A percentile compares a stretch with the other conserved stretches of the same genome.
Conservation (phyloP, 257 asterid species). For the Petrea volubilis region DNA sequence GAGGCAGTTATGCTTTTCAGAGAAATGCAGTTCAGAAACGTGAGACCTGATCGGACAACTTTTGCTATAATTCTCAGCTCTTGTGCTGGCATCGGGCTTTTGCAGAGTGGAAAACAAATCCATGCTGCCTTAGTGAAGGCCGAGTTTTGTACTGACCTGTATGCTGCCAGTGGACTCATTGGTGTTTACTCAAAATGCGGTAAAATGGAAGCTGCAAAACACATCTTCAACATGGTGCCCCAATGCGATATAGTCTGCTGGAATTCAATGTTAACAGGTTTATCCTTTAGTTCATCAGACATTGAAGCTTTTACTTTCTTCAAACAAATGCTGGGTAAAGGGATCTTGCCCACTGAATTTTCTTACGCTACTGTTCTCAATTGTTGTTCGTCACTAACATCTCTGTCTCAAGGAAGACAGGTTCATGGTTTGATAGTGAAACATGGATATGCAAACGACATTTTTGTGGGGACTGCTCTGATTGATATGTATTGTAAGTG, state of each 20-base stretch:
- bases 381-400: slow-evolving; percentile 54
- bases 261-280: slow-evolving; percentile 69
- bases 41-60: slow-evolving; percentile 60
- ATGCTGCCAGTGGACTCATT: slow-evolving; percentile 64
- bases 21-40: slow-evolving; percentile 61
- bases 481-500: slow-evolving; percentile 67
- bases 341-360: slow-evolving; percentile 53
- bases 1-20: slow-evolving; percentile 60
- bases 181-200: slow-evolving; percentile 68
- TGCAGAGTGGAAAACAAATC: slow-evolving; percentile 65
- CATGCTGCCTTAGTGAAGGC: slow-evolving; percentile 52
- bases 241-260: slow-evolving; percentile 54
- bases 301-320: slow-evolving; percentile 52
- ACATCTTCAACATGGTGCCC: slow-evolving; percentile 45
- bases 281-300: slow-evolving; percentile 49
- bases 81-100: slow-evolving; percentile 51
- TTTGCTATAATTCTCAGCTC: slow-evolving; percentile 62
- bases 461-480: slow-evolving; percentile 57
- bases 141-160: slow-evolving; percentile 40
- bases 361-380: slow-evolving; percentile 55
- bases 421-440: slow-evolving; percentile 50
- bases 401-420: slow-evolving; percentile 59
- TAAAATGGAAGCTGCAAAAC: slow-evolving; percentile 44
- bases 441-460: slow-evolving; percentile 48
- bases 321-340: slow-evolving; percentile 45